Evolutionary conservation across 805 yeast species (phyloP).

Genomic region (Myxozyma mucilagina): DNA sequence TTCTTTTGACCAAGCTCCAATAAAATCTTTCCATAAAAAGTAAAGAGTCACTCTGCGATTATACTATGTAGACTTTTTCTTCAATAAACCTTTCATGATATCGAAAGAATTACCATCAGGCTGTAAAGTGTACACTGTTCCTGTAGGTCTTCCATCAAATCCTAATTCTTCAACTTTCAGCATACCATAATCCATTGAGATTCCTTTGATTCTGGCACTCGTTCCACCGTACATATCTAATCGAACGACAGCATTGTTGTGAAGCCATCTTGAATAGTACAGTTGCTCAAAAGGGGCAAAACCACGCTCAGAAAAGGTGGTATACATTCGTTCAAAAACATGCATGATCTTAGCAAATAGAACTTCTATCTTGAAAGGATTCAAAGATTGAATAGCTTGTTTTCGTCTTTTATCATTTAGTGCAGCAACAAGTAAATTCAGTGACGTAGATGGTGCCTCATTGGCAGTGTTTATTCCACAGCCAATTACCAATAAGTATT

Average conservation of each 20-base stretch:
- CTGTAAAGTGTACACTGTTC: slow-evolving; percentile 67
- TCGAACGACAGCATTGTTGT: slow-evolving; percentile 68
- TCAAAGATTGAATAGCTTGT: slow-evolving; percentile 48
- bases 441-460: slow-evolving; percentile 88
- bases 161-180: slow-evolving; percentile 71
- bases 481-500: slow-evolving; percentile 74
- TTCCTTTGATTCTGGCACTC: slow-evolving; percentile 72
- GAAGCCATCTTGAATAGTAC: slow-evolving; percentile 87
- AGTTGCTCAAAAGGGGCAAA: slow-evolving; percentile 63
- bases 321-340: slow-evolving; percentile 62
- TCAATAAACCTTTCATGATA: slow-evolving; percentile 85
- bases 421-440: slow-evolving; percentile 65
- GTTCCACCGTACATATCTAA: slow-evolving; percentile 55
- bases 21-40: background rate
- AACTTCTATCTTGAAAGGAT: slow-evolving; percentile 48
- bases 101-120: slow-evolving; percentile 99
- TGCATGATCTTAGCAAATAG: slow-evolving; percentile 69
- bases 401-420: slow-evolving; percentile 55
- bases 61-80: slow-evolving; percentile 46
- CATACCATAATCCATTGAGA: slow-evolving; percentile 81
- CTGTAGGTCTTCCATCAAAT: slow-evolving; percentile 49
- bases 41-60: background rate
- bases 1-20: background rate
- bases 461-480: slow-evolving; percentile 83
- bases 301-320: slow-evolving; percentile 60